Evolutionary conservation across 441 rosid genomes (phyloP), one percentile per base, ranked within the genome.

Genomic region (Populus hybrid): DNA sequence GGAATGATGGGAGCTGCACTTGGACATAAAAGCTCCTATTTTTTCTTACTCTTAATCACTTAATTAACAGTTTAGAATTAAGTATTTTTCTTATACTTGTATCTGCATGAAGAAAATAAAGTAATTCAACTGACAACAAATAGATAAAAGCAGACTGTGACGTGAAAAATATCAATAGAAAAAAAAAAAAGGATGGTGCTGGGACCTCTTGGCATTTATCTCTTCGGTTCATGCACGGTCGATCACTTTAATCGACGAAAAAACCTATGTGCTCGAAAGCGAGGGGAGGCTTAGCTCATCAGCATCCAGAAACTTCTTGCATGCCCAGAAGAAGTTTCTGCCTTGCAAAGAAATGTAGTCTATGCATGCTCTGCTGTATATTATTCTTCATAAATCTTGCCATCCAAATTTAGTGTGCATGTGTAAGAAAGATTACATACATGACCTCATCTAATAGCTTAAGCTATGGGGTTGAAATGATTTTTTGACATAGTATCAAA

Each of bases 191-290:
- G 61, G 73, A 75, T 59, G 74, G 32, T 20, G 77, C 10, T 73
- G 14, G 81, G 75, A 74, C 78, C 80, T 69, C 38, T 30, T n/a
- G 54, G 65, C 77, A 79, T 70, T 38, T 54, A 57, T 65, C 69
- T 74, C 42, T 28, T 40, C 76, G 57, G 71, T 70, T 63, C 72
- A n/a, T 54, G 74, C 54, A 66, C 79, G 70, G 59, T 69, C 72
- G 8, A 34, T 6, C 36, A 24, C 50, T 81, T 80, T 76, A 64
- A 59, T 71, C 8, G 20, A 10, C 4, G 10, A 12, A 7, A n/a
- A 74, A 72, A 38, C 54, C 36, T 54, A 36, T 16, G 66, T 72
- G 71, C 54, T 57, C 9, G 67, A 66, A 69, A 69, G 63, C 3
- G 65, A 77, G 35, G 71, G 38, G 10, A 21, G 68, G 76, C 65